phyloP scores from a whole-genome alignment of 306 rosid genomes.

The Rosa lucieae region DNA sequence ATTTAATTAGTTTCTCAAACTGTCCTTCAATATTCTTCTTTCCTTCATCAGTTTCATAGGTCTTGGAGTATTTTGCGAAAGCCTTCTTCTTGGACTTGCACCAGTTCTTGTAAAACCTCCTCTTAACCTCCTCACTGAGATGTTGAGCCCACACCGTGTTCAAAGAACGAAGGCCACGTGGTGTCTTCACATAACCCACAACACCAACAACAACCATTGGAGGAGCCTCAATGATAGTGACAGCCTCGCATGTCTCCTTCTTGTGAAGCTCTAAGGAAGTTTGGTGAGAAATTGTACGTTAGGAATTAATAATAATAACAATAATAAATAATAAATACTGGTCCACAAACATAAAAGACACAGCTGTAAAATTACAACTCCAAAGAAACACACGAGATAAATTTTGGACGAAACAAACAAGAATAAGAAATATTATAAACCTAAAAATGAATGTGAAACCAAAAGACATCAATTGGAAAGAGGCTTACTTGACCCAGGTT shows the following conservation, averaged over 20 bases:
- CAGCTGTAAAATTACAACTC: too few relatives aligned
- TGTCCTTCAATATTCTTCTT: conserved; percentile 60
- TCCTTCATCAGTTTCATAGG: conserved; percentile 69
- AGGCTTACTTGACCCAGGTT: conserved; percentile 73
- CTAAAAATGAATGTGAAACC: too few relatives aligned
- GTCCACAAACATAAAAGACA: too few relatives aligned
- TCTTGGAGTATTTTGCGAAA: conserved; percentile 67
- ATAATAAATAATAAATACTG: too few relatives aligned
- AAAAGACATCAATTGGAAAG: background rate
- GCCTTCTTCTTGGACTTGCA: conserved; percentile 95
- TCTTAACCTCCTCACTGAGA: conserved; percentile 70
- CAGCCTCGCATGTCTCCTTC: conserved; percentile 89
- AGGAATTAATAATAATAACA: too few relatives aligned
- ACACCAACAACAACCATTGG: conserved; percentile 84
- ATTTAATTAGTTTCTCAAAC: conserved; percentile 75
- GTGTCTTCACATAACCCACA: conserved; percentile 82
- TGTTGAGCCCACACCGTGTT: conserved; percentile 89
- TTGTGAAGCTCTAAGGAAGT: conserved; percentile 63
- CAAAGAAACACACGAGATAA: too few relatives aligned
- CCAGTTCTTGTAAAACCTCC: conserved; percentile 88
- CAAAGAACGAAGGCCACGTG: conserved; percentile 75
- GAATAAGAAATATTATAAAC: too few relatives aligned
- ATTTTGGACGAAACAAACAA: too few relatives aligned
- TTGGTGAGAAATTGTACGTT: background rate
- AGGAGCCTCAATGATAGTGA: conserved; percentile 77